phyloP scores from a whole-genome alignment of 192 early-diverging fungal species.

The Entophlyctis luteolus region DNA sequence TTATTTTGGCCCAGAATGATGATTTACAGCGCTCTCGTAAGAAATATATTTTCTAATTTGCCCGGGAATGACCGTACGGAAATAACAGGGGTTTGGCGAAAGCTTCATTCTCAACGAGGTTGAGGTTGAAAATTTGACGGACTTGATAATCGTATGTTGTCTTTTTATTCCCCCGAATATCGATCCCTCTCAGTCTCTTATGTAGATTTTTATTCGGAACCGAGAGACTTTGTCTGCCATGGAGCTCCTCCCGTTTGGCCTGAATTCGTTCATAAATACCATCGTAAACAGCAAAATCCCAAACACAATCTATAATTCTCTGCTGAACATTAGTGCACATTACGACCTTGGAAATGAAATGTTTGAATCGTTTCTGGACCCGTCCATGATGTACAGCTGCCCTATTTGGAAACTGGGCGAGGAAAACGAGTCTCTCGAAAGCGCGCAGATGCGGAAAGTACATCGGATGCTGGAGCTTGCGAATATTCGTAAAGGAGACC shows the following conservation, averaged over 20 bases:
- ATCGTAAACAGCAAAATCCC: constrained; percentile 55
- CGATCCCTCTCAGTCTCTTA: neutral
- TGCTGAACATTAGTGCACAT: constrained; percentile 65
- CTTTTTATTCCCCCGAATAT: neutral
- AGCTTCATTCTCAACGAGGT: constrained; percentile 69
- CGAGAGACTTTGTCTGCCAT: constrained; percentile 48
- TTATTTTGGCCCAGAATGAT: constrained; percentile 63
- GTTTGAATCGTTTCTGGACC: constrained; percentile 66
- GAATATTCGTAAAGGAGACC: constrained; percentile 45
- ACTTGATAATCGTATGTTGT: constrained; percentile 43
- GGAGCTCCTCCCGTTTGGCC: constrained; percentile 40
- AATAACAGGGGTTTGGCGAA: constrained; percentile 66
- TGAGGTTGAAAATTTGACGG: constrained; percentile 49
- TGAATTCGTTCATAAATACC: constrained; percentile 53
- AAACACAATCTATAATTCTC: constrained; percentile 59
- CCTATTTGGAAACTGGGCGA: constrained; percentile 51
- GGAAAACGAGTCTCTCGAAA: constrained; percentile 55
- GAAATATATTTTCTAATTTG: too few relatives aligned
- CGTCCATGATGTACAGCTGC: constrained; percentile 69
- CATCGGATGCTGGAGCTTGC: constrained; percentile 57
- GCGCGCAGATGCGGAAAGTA: constrained; percentile 62
- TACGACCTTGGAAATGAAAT: constrained; percentile 75
- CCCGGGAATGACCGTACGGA: too few relatives aligned
- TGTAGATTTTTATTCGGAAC: constrained; percentile 53
- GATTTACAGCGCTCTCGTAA: constrained; percentile 45